Conservation (phyloP, 345 rosid species). For the Boechera retrofracta region DNA sequence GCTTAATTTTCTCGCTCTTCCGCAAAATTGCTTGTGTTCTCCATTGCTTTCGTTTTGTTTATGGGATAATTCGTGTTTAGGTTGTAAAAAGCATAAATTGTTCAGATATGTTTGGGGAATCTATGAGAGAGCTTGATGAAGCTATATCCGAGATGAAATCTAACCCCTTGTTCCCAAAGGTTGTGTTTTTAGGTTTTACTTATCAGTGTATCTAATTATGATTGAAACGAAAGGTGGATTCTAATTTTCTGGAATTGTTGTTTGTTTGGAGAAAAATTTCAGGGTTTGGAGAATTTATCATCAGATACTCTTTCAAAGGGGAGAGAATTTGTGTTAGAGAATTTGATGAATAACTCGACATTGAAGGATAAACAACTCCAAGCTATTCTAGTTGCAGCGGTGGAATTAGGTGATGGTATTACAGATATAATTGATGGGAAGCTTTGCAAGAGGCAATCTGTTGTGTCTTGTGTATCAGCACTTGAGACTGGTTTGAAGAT, state of each 20-base stretch:
- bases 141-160: slow-evolving; percentile 58
- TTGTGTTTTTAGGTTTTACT: slow-evolving; percentile 29
- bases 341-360: slow-evolving; percentile 56
- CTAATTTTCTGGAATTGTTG: not conserved
- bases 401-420: slow-evolving; percentile 53
- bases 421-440: slow-evolving; percentile 46
- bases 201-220: not conserved
- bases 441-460: slow-evolving; percentile 59
- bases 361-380: slow-evolving; percentile 70
- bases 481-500: slow-evolving; percentile 54
- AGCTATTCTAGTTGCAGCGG: slow-evolving; percentile 61
- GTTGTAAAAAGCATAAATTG: slow-evolving; percentile 51
- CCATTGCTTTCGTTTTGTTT: not conserved
- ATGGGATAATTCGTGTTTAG: slow-evolving; percentile 37
- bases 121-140: slow-evolving; percentile 65
- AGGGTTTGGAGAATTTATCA: slow-evolving; percentile 82
- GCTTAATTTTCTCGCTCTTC: slow-evolving; percentile 19
- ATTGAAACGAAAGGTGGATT: not conserved
- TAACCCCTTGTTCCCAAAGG: slow-evolving; percentile 79
- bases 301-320: slow-evolving; percentile 54
- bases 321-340: slow-evolving; percentile 53
- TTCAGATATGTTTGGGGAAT: slow-evolving; percentile 54
- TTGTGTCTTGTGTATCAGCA: slow-evolving; percentile 54
- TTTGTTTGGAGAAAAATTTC: slow-evolving; percentile 15
- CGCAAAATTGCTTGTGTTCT: not conserved